Evolutionary conservation across 2,329 filamentous ascomycete genomes (phyloP).

Genomic region (Alternaria metachromatica): DNA sequence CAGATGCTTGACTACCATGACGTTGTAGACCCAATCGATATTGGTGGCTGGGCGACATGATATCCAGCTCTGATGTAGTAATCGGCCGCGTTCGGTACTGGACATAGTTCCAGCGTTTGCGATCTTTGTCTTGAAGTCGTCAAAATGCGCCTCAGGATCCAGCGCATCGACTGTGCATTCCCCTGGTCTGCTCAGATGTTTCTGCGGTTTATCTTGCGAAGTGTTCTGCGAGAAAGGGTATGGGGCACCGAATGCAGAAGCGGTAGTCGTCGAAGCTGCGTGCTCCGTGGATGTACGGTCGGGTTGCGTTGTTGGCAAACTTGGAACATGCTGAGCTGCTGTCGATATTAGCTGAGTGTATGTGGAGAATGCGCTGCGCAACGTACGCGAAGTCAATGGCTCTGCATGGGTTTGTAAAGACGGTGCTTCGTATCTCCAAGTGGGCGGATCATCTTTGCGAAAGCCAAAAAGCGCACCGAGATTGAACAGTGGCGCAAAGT

Average conservation of each 20-base stretch:
- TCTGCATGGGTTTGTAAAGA: conserved; percentile 22
- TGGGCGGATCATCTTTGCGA: conserved; percentile 26
- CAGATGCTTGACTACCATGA: conserved; percentile 21
- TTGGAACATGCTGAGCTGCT: conserved; percentile 1
- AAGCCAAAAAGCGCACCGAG: conserved; percentile 38
- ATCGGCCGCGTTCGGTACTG: background rate
- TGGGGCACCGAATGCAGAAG: background rate
- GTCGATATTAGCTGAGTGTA: background rate
- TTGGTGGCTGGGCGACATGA: conserved; percentile 9
- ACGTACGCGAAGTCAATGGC: conserved; percentile 29
- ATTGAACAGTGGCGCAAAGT: conserved; percentile 31
- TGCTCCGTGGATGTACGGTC: background rate
- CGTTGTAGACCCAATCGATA: conserved; percentile 15
- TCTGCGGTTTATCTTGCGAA: background rate
- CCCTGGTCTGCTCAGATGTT: background rate
- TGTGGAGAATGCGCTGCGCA: background rate
- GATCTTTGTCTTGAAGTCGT: conserved; percentile 15
- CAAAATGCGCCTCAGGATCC: conserved; percentile 9
- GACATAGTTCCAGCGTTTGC: conserved; percentile 1
- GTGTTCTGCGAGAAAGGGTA: conserved; percentile 6
- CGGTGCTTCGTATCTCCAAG: conserved; percentile 47
- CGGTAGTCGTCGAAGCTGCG: background rate
- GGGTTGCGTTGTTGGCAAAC: background rate
- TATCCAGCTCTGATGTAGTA: conserved; percentile 9
- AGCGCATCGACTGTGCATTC: background rate